phyloP scores from a whole-genome alignment of 176 grass and related monocot genomes.

The bread wheat (Triticum aestivum) region IWGSC_CS_RefSeq_v2.1 NC_057800.1:478292529-478293028 shows the following conservation, averaged over 20 bases:
- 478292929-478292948: not conserved
- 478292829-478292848: conserved; percentile 5
- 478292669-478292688: not conserved
- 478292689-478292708: not conserved
- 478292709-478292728: not conserved
- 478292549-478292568: conserved; percentile 4
- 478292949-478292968: not conserved
- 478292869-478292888: not conserved
- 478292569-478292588: not conserved
- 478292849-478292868: not conserved
- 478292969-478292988: not conserved
- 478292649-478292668: not conserved
- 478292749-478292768: conserved; percentile 10
- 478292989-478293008: conserved; percentile 4
- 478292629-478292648: not conserved
- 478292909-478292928: not conserved
- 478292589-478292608: not conserved
- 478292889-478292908: not conserved
- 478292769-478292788: conserved; percentile 24
- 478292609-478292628: not conserved
- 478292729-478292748: not conserved
- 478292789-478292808: not conserved
- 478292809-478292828: not conserved
- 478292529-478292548: not conserved
- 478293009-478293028: conserved; percentile 18